Conservation (phyloP, 352 stramenopile genomes). For the Saprolegnia parasitica region DNA sequence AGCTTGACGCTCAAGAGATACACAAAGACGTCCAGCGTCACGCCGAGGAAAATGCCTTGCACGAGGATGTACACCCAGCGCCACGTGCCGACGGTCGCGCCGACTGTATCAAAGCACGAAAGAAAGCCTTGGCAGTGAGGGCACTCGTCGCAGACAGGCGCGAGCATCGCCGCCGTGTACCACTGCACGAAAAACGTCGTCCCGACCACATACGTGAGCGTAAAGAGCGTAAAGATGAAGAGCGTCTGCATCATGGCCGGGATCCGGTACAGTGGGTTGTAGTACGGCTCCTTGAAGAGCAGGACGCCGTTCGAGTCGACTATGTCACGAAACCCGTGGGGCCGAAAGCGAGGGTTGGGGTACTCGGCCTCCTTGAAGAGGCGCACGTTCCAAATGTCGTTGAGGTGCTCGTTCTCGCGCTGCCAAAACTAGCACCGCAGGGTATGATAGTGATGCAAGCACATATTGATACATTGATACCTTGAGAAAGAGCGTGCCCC, state of each 20-base stretch:
- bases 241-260: conserved; percentile 78
- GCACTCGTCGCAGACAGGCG: conserved; percentile 70
- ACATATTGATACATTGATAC: neutral
- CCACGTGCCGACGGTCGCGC: conserved; percentile 61
- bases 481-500: conserved; percentile 75
- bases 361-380: conserved; percentile 86
- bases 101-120: conserved; percentile 75
- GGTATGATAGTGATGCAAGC: neutral
- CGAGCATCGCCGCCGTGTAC: conserved; percentile 85
- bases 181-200: conserved; percentile 85
- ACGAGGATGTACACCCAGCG: conserved; percentile 81
- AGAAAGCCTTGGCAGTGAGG: conserved; percentile 65
- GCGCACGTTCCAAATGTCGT: conserved; percentile 76
- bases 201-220: conserved; percentile 66
- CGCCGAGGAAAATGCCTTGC: conserved; percentile 74
- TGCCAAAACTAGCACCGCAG: conserved; percentile 37
- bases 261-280: conserved; percentile 71
- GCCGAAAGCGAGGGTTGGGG: conserved; percentile 70
- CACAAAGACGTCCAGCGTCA: conserved; percentile 80
- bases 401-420: conserved; percentile 72
- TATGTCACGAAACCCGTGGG: conserved; percentile 67
- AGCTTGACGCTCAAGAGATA: conserved; percentile 81
- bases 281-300: conserved; percentile 78
- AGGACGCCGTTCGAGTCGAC: conserved; percentile 64
- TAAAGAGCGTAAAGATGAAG: conserved; percentile 73